Base-by-base conservation (phyloP, 139 green algal species). In the Chlorella sp. region DNA sequence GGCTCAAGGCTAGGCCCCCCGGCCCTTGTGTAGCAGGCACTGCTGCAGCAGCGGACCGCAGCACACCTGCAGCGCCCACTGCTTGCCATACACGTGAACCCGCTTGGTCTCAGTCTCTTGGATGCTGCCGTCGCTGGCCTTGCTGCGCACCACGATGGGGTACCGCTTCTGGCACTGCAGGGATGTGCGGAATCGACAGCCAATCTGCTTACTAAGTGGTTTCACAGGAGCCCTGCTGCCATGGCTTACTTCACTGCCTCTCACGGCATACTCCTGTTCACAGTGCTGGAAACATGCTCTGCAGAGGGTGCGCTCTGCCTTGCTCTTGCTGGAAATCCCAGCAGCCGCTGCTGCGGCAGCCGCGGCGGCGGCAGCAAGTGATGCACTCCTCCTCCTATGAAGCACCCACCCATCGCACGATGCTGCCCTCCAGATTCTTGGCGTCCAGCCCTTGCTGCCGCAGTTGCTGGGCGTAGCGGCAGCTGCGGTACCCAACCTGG, bases 361-460 rank as follows among this genome's bases (percentile, higher is more conserved):
- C 2, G 2, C 34, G 30, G 18, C n/a, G 34, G 20, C 28, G 32
- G 30, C 36, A 63, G 38, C 60, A 74, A 16, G 34, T 32, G 51
- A 39, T 38, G 5, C n/a, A 38, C 3, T 12, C 25, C 5, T 36
- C 21, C 5, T 17, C 32, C 20, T 34, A 13, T 17, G 26, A 34
- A 3, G 11, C 26, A 9, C 83, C 81, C 69, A 90, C 87, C 88
- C 90, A 93, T 18, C 83, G 75, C 15, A 93, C 62, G 65, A 93
- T 93, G 71, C 88, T 87, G 55, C 90, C 90, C n/a, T 86, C 85
- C 36, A 93, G 64, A 57, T 93, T 93, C 57, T 64, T 67, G 2
- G 88, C 90, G 26, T 93, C 74, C 28, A 92, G 34, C 1, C 86
- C 89, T 39, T 85, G 60, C 32, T 64, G n/a, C 30, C 55, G n/a